A percentile compares a stretch with the other conserved stretches of the same genome.
phyloP scores from a whole-genome alignment of 2,329 filamentous ascomycete genomes.

The Phyllachora maydis region DNA sequence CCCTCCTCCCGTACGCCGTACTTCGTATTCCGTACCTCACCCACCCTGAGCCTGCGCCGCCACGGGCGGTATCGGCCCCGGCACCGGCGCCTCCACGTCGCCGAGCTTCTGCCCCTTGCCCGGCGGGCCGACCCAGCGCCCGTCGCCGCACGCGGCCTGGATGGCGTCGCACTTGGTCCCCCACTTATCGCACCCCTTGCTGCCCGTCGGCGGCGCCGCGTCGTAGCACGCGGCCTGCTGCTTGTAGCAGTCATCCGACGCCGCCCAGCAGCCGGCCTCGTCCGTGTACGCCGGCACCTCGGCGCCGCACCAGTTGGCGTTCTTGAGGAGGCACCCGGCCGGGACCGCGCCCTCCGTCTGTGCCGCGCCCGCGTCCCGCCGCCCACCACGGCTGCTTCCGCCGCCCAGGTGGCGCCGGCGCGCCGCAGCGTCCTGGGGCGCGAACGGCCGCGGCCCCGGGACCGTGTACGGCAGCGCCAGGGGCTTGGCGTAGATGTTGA shows the following conservation, averaged over 20 bases:
- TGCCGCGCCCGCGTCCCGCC: conserved; percentile 3
- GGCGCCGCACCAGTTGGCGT: conserved; percentile 52
- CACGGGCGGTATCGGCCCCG: conserved; percentile 12
- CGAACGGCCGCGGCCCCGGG: conserved; percentile 34
- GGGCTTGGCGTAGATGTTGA: conserved; percentile 38
- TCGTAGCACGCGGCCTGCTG: conserved; percentile 40
- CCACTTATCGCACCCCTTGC: conserved; percentile 38
- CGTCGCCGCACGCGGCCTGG: conserved; percentile 18
- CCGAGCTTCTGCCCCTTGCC: conserved; percentile 16
- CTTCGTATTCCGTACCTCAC: conserved; percentile 3
- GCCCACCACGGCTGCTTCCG: no score
- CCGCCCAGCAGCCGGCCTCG: conserved; percentile 37
- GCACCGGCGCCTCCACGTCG: conserved; percentile 10
- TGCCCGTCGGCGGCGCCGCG: conserved; percentile 34
- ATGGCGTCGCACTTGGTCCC: conserved; percentile 35
- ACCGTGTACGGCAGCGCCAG: conserved; percentile 32
- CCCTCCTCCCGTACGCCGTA: conserved; percentile 1
- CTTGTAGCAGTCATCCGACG: conserved; percentile 31
- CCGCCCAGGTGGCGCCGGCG: no score
- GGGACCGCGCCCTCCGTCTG: conserved; percentile 26
- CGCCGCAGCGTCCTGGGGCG: conserved; percentile 11
- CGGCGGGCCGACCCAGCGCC: conserved; percentile 25
- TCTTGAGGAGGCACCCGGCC: conserved; percentile 35
- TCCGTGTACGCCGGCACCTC: conserved; percentile 35
- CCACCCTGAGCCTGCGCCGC: conserved; percentile 3